Conservation (phyloP, 371 early-diverging fungal genomes). For the Gilbertella persicaria region DNA sequence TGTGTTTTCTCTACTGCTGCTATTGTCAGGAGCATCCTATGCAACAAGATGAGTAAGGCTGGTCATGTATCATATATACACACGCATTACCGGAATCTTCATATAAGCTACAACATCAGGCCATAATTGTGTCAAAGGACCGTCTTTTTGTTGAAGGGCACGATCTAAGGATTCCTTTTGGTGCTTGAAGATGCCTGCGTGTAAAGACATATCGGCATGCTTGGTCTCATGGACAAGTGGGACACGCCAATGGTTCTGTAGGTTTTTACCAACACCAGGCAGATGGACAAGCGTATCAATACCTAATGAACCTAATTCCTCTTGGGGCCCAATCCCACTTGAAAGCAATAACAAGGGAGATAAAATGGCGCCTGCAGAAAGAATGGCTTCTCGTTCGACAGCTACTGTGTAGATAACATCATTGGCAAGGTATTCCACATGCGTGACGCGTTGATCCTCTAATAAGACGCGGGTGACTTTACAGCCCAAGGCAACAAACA, state of each 20-base stretch:
- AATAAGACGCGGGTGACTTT: constrained; percentile 18
- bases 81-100: constrained; percentile 20
- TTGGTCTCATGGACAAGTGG: constrained; percentile 24
- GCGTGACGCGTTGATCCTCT: constrained; percentile 4
- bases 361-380: constrained; percentile 44
- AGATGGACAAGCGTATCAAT: constrained; percentile 23
- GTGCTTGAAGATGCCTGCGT: constrained; percentile 9
- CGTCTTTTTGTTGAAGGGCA: constrained; percentile 8
- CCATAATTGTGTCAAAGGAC: constrained; percentile 27
- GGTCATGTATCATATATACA: background rate
- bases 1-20: constrained; percentile 11
- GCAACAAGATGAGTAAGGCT: background rate
- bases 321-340: constrained; percentile 26
- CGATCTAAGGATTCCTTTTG: constrained; percentile 8
- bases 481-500: constrained; percentile 23
- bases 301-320: constrained; percentile 21
- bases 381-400: constrained; percentile 32
- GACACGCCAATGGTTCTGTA: constrained; percentile 40
- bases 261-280: constrained; percentile 43
- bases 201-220: constrained; percentile 16
- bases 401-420: constrained; percentile 1
- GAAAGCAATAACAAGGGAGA: constrained; percentile 29
- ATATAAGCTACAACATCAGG: constrained; percentile 37
- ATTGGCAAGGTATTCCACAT: constrained; percentile 16
- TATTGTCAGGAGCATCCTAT: constrained; percentile 28